Percentiles rank a stretch among this genome's conserved stretches.
These are phyloP conservation scores for Diaporthe vaccinii DNA, from an alignment of 2,329 filamentous ascomycete genomes.

Conservation along the genomic window DNA sequence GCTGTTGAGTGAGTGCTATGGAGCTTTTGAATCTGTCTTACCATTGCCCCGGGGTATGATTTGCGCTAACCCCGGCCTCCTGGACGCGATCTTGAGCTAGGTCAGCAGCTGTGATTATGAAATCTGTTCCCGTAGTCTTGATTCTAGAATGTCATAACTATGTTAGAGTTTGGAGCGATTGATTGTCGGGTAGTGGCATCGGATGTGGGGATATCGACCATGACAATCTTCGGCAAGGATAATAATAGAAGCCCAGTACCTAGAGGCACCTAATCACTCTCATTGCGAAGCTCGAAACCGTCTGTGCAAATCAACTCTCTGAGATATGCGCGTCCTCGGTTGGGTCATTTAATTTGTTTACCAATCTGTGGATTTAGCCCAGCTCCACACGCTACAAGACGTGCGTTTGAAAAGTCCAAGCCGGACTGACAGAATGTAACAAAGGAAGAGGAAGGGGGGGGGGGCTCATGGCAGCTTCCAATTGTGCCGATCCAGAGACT, in stretches of 20 bases:
- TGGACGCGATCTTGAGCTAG: too few relatives aligned
- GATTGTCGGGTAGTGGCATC: not conserved
- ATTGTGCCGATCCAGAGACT: not conserved
- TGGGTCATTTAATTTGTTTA: not conserved
- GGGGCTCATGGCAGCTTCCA: not conserved
- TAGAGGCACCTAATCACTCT: not conserved
- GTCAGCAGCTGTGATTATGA: not conserved
- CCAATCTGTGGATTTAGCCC: not conserved
- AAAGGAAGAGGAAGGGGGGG: not conserved
- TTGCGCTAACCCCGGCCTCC: not conserved
- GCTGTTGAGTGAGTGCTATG: too few relatives aligned
- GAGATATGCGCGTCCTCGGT: not conserved
- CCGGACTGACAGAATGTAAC: not conserved
- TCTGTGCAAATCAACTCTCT: not conserved
- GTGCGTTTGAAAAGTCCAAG: not conserved
- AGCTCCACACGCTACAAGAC: not conserved
- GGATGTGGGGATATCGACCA: not conserved
- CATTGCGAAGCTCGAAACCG: not conserved
- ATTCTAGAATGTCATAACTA: not conserved
- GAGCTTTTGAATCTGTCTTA: not conserved
- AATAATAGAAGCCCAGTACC: not conserved
- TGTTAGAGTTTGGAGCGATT: not conserved
- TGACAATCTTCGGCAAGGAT: not conserved
- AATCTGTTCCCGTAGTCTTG: not conserved
- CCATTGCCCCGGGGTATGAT: not conserved